Evolutionary conservation across 164 flowering plant genomes (phyloP).

Genomic region (Kalanchoe fedtschenkoi): DNA sequence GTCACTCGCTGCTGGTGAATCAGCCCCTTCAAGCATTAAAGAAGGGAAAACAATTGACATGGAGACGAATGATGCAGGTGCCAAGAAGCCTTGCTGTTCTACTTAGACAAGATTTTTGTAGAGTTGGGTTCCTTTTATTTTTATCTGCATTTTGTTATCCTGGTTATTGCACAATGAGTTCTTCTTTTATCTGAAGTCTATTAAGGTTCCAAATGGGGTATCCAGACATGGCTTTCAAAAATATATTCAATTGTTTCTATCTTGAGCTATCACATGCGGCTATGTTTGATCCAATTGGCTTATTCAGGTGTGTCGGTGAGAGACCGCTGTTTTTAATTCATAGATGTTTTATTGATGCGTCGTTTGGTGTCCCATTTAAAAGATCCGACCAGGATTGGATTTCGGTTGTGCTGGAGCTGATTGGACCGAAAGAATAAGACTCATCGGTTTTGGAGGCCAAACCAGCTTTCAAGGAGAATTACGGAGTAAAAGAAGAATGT

Average conservation of each 20-base stretch:
- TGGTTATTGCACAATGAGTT: not conserved
- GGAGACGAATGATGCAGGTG: conserved; percentile 20
- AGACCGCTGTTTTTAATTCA: too few species aligned
- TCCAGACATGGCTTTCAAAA: not conserved
- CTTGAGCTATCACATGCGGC: not conserved
- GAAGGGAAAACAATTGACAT: conserved; percentile 39
- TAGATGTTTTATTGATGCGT: too few species aligned
- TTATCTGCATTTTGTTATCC: not conserved
- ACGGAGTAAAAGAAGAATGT: conserved; percentile 73
- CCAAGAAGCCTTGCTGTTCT: conserved; percentile 42
- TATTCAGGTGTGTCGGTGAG: too few species aligned
- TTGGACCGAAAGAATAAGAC: too few species aligned
- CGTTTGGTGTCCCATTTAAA: too few species aligned
- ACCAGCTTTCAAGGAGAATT: conserved; percentile 55
- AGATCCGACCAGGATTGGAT: too few species aligned
- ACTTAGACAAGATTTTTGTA: conserved; percentile 15
- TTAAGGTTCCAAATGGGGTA: not conserved
- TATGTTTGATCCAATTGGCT: too few species aligned
- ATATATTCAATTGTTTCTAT: not conserved
- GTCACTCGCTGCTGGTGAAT: conserved; percentile 27
- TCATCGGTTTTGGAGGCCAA: conserved; percentile 65
- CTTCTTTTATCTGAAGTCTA: not conserved
- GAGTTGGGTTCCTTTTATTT: not conserved
- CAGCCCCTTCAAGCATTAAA: conserved; percentile 26
- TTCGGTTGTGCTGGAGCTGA: too few species aligned